phyloP scores from a whole-genome alignment of 805 yeast species.

The Metschnikowia continentalis region DNA sequence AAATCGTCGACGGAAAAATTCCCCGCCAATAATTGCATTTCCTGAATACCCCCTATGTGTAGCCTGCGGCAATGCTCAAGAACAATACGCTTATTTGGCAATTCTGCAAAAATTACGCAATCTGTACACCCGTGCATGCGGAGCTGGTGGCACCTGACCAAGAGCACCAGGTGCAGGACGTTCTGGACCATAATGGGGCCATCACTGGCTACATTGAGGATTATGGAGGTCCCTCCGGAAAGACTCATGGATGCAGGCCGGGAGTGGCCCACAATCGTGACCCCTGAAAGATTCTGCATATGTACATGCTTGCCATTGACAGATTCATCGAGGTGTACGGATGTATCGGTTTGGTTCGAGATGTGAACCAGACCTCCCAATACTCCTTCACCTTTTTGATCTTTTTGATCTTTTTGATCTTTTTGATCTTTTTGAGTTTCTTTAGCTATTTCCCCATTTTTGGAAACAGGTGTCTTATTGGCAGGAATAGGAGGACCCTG shows the following conservation, averaged over 20 bases:
- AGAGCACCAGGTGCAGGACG: conserved; percentile 8
- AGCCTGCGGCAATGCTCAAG: conserved; percentile 26
- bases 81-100: conserved; percentile 23
- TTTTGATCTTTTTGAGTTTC: too few relatives aligned
- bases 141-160: conserved; percentile 17
- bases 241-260: conserved; percentile 2
- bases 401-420: too few relatives aligned
- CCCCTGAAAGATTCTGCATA: conserved; percentile 6
- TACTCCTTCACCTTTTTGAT: too few relatives aligned
- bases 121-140: conserved; percentile 13
- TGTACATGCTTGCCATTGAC: conserved; percentile 15
- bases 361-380: background rate
- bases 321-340: conserved; percentile 5
- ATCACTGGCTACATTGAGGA: conserved; percentile 16
- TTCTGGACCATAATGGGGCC: conserved; percentile 31
- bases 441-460: too few relatives aligned
- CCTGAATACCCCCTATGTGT: conserved; percentile 4
- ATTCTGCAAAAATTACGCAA: conserved; percentile 17
- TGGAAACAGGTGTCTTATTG: background rate
- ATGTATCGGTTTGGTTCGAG: background rate
- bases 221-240: conserved; percentile 24
- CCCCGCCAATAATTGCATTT: background rate
- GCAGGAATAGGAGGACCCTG: conserved; percentile 26
- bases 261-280: conserved; percentile 3
- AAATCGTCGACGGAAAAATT: conserved; percentile 13